Conservation (phyloP, 2,329 filamentous ascomycete species). For the Microcyclospora tardicrescens region DNA sequence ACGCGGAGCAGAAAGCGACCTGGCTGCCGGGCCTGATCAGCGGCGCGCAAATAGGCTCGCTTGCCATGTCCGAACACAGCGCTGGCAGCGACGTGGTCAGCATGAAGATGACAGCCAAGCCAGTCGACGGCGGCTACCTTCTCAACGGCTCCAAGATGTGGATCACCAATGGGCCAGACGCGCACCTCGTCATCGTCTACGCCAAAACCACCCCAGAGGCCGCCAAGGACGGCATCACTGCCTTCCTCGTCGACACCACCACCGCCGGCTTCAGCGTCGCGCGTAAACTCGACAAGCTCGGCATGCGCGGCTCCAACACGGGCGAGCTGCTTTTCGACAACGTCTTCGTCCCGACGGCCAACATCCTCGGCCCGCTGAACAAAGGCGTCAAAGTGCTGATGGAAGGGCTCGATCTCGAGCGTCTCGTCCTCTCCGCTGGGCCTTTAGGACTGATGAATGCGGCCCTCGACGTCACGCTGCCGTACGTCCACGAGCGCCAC, state of each 20-base stretch:
- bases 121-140: constrained; percentile 71
- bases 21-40: constrained; percentile 72
- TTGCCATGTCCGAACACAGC: constrained; percentile 91
- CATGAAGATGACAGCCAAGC: constrained; percentile 77
- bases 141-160: constrained; percentile 95
- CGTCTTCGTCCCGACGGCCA: constrained; percentile 74
- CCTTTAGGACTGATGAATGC: constrained; percentile 93
- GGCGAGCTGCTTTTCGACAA: constrained; percentile 85
- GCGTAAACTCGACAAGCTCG: constrained; percentile 91
- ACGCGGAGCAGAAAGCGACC: constrained; percentile 60
- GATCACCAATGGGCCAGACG: constrained; percentile 96
- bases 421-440: constrained; percentile 80
- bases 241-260: constrained; percentile 71
- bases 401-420: constrained; percentile 89
- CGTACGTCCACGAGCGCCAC: constrained; percentile 76
- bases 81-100: constrained; percentile 88
- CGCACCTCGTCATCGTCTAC: constrained; percentile 89
- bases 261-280: constrained; percentile 70
- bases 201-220: constrained; percentile 77
- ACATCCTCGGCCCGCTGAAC: constrained; percentile 69
- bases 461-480: constrained; percentile 69
- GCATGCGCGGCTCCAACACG: constrained; percentile 94
- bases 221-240: constrained; percentile 82
- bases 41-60: constrained; percentile 67
- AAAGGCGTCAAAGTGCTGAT: constrained; percentile 82